phyloP scores from a whole-genome alignment of 352 stramenopile genomes.

The Phytophthora ohioensis region DNA sequence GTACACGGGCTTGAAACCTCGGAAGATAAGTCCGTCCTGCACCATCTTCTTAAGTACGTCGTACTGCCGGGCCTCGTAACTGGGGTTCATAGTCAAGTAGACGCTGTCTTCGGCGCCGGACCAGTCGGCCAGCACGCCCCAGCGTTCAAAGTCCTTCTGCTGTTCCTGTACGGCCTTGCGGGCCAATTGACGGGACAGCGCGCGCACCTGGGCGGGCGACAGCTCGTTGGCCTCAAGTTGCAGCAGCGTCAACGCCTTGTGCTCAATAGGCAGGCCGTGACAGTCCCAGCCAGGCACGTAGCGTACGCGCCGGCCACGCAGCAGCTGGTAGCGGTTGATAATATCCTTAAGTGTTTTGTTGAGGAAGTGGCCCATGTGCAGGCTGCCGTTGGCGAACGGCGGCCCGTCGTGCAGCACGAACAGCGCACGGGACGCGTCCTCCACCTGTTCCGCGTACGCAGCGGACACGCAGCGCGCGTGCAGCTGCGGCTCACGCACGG shows the following conservation, averaged over 20 bases:
- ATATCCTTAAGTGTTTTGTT: conserved; percentile 98
- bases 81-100: conserved; percentile 95
- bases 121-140: conserved; percentile 94
- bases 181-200: conserved; percentile 93
- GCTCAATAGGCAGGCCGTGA: conserved; percentile 98
- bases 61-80: conserved; percentile 97
- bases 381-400: conserved; percentile 98
- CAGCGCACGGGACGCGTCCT: conserved; percentile 32
- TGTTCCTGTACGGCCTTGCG: conserved; percentile 94
- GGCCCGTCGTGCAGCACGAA: conserved; percentile 99
- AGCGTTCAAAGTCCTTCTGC: conserved; percentile 93
- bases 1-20: conserved; percentile 98
- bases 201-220: conserved; percentile 92
- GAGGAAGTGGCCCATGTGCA: conserved; percentile 97
- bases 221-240: conserved; percentile 66
- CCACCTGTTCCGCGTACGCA: conserved; percentile 61
- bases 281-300: conserved; percentile 99
- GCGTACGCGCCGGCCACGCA: conserved; percentile 93
- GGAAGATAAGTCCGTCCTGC: conserved; percentile 95
- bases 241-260: conserved; percentile 97
- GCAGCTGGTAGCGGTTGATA: conserved; percentile 96
- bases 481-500: conserved; percentile 72
- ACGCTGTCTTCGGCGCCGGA: conserved; percentile 67
- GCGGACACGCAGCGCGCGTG: conserved; percentile 71
- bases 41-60: conserved; percentile 98